Evolutionary conservation across 495 filamentous ascomycete genomes (phyloP), one percentile per base, ranked within the genome.

Genomic region (Talaromyces adpressus): DNA sequence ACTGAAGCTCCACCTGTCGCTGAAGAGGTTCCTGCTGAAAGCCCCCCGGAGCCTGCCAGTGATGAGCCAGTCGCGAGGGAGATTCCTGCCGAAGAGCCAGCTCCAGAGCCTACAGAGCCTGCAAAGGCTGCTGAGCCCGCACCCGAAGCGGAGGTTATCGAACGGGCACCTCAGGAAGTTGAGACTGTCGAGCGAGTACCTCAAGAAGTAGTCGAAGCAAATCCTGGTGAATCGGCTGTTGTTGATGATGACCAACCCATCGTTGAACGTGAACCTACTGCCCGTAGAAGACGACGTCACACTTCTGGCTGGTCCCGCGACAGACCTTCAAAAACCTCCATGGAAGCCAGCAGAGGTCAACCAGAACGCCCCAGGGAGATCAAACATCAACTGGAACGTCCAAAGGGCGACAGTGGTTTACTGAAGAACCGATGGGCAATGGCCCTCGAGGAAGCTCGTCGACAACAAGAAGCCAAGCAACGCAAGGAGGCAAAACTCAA

Each of bases 351-450:
- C 16, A 64, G 65, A 32, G 62, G 36, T 29, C 57, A 41, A 62
- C 7, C 60, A 5, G 34, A 56, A 12, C 45, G 29, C 22, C 47
- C 61, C n/a, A 41, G 61, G 29, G 58, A 67, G 65, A 57, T 47
- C 12, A 64, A 63, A 32, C 45, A 34, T 47, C 54, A 53, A 18
- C 60, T 62, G 23, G 60, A 62, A 61, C 72, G 72, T 29, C 73
- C 73, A 53, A 79, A 78, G 68, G 73, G 70, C 45, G 74, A 77
- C 54, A 64, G 67, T 34, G 67, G 65, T 30, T 16, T 73, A 3
- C 64, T 80, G 57, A 74, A 71, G 12, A 75, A 74, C 57, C 72
- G 75, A 30, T 81, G 75, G 76, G 67, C 73, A 7, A 72, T 69
- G 51, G 75, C 78, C 27, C 57, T 81, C 12, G 75, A 75, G 25